phyloP scores from a whole-genome alignment of 2,329 filamentous ascomycete species.

The Fusarium chlamydosporum region DNA sequence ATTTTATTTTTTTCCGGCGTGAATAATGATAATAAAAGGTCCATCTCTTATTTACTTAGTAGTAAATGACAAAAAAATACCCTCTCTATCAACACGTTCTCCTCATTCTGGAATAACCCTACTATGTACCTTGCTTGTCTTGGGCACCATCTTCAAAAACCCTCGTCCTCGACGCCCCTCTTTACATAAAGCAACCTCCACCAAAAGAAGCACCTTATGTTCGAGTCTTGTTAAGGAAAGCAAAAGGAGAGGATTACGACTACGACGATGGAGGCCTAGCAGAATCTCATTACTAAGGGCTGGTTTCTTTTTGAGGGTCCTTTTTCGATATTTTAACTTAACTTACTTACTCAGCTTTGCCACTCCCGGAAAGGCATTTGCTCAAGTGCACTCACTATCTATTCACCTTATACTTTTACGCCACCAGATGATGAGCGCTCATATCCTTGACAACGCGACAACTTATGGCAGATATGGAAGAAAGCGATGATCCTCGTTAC shows the following conservation, averaged over 20 bases:
- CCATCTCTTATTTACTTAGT: background rate
- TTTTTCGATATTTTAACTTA: slow-evolving; percentile 2
- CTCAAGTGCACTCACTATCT: slow-evolving; percentile 16
- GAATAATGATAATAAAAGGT: background rate
- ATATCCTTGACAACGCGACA: slow-evolving; percentile 25
- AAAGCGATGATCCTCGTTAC: slow-evolving; percentile 66
- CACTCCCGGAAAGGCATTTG: slow-evolving; percentile 22
- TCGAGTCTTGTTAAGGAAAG: slow-evolving; percentile 34
- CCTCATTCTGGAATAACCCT: slow-evolving; percentile 17
- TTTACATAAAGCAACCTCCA: slow-evolving; percentile 34
- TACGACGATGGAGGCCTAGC: slow-evolving; percentile 38
- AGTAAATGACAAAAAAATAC: background rate
- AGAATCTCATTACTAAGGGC: slow-evolving; percentile 10
- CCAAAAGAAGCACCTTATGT: slow-evolving; percentile 34
- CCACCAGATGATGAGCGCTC: slow-evolving; percentile 43
- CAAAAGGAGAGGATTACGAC: slow-evolving; percentile 1
- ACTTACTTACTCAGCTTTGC: slow-evolving; percentile 33
- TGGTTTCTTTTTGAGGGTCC: slow-evolving; percentile 11
- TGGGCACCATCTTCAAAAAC: slow-evolving; percentile 27
- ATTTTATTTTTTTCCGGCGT: slow-evolving; percentile 6
- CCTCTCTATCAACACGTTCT: background rate
- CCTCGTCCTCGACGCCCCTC: slow-evolving; percentile 30
- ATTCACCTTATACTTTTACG: slow-evolving; percentile 12
- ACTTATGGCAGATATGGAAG: slow-evolving; percentile 53
- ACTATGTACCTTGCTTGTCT: slow-evolving; percentile 5